Conservation (phyloP, 2,329 filamentous ascomycete genomes). For the Diplodia mutila region DNA sequence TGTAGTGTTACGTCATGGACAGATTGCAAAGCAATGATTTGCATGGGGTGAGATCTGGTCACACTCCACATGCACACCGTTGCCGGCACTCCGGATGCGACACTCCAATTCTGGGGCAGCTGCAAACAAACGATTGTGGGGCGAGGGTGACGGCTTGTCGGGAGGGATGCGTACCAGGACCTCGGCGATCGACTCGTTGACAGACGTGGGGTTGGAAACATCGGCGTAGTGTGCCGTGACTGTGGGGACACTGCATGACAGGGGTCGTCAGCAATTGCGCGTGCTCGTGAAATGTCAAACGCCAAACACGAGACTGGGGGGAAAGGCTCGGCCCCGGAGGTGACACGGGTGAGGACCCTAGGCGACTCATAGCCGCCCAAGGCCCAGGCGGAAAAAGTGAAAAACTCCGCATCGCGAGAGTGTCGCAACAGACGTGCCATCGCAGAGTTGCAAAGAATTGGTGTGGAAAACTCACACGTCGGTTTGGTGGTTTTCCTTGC, state of each 20-base stretch:
- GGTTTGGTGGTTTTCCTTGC: constrained; percentile 76
- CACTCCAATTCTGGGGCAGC: not conserved
- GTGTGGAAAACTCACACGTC: constrained; percentile 57
- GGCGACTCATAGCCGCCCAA: constrained; percentile 3
- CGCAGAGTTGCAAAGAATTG: not conserved
- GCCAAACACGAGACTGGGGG: constrained; percentile 1
- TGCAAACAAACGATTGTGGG: constrained; percentile 9
- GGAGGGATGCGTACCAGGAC: constrained; percentile 53
- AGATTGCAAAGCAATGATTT: not conserved
- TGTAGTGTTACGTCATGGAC: constrained; percentile 8
- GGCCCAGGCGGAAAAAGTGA: not conserved
- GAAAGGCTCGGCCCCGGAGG: not conserved
- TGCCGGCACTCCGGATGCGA: not conserved
- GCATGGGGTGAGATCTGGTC: not conserved
- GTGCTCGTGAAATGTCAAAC: not conserved
- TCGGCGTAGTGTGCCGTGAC: constrained; percentile 91
- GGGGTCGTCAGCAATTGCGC: constrained; percentile 8
- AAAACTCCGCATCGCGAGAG: not conserved
- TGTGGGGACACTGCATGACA: constrained; percentile 64
- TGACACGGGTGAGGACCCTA: constrained; percentile 10
- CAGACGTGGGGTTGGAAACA: constrained; percentile 78
- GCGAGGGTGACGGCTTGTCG: constrained; percentile 12
- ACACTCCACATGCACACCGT: not conserved
- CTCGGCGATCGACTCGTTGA: constrained; percentile 72
- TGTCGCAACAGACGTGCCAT: not conserved